A percentile compares a stretch with the other conserved stretches of the same genome.
Conservation (phyloP, 2,329 filamentous ascomycete genomes). For the Colletotrichum chrysophilum region DNA sequence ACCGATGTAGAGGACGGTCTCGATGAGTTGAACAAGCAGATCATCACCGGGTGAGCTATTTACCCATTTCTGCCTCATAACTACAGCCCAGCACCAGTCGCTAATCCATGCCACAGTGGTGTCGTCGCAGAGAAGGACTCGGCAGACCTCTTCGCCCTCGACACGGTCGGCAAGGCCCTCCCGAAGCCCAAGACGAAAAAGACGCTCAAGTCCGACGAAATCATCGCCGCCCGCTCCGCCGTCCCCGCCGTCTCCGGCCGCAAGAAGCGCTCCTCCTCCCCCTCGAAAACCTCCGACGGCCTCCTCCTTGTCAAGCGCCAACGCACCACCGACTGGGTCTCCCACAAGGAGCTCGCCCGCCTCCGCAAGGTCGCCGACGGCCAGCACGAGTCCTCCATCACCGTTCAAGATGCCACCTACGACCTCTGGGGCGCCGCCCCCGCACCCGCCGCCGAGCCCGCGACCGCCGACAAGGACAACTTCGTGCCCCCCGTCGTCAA, state of each 20-base stretch:
- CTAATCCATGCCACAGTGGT: constrained; percentile 61
- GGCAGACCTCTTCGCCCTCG: constrained; percentile 84
- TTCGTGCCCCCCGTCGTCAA: constrained; percentile 72
- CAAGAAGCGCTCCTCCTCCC: constrained; percentile 63
- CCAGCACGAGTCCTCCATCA: constrained; percentile 59
- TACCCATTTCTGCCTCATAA: neutral
- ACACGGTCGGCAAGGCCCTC: constrained; percentile 72
- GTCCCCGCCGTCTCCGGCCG: constrained; percentile 79
- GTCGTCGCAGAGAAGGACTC: constrained; percentile 84
- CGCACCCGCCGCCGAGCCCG: constrained; percentile 32
- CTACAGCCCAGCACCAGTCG: neutral
- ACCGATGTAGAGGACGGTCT: constrained; percentile 85
- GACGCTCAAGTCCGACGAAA: constrained; percentile 87
- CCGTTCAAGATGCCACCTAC: constrained; percentile 68
- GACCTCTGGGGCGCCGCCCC: constrained; percentile 75
- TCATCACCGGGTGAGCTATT: constrained; percentile 78
- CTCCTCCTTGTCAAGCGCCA: constrained; percentile 76
- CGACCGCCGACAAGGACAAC: constrained; percentile 41
- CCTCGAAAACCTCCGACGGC: constrained; percentile 74
- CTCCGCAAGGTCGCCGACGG: constrained; percentile 82
- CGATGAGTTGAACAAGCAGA: constrained; percentile 83
- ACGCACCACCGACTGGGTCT: constrained; percentile 79
- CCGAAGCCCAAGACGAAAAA: constrained; percentile 74
- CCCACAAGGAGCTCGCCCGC: constrained; percentile 81
- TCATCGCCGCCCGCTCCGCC: constrained; percentile 82